Base-by-base conservation (phyloP, 345 rosid species). In the Excoecaria cochinchinensis region DNA sequence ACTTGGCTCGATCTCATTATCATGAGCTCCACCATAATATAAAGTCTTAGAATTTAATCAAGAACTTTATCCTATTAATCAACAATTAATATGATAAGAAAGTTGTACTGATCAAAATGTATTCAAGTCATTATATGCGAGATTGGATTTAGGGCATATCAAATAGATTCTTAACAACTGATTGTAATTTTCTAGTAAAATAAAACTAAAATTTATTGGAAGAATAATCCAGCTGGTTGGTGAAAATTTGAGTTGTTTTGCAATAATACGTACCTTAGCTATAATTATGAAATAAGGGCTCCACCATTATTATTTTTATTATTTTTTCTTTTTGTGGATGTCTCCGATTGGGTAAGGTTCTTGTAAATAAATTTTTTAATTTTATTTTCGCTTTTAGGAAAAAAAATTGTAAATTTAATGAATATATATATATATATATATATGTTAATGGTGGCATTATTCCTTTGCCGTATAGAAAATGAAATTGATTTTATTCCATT, bases 221-320 rank as follows among this genome's bases (percentile, higher is more conserved):
- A 60, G 39, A 75, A 70, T 59, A 74, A 78, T 80, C 69, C 83
- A 75, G 78, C 80, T 83, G 59, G 69, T 14, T 57, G 53, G 71
- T 71, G 77, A 73, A 73, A 36, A 16, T 39, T 65, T 56, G 76
- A 63, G 80, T 66, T 67, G 82, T 39, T 25, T 66, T 57, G 70
- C 50, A 31, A 31, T 31, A 74, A 74, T 65, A 39, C 25, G 61
- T 57, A 4, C 16, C 70, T 69, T 42, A 39, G 48, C 57, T 69
- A 59, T 74, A 74, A 80, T 77, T 67, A 77, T 74, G 67, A 50
- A 47, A 14, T 0, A 8, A 8, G 74, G 80, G 84, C 74, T 76
- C 80, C 83, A 77, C 77, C 42, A 8, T 4, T 3, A 4, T 22
- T 3, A 3, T 61, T 22, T 1, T 60, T 60, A 0, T 25, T 24